Base-by-base conservation (phyloP, 148 eudicot species). In the Chenopodium quinoa region DNA sequence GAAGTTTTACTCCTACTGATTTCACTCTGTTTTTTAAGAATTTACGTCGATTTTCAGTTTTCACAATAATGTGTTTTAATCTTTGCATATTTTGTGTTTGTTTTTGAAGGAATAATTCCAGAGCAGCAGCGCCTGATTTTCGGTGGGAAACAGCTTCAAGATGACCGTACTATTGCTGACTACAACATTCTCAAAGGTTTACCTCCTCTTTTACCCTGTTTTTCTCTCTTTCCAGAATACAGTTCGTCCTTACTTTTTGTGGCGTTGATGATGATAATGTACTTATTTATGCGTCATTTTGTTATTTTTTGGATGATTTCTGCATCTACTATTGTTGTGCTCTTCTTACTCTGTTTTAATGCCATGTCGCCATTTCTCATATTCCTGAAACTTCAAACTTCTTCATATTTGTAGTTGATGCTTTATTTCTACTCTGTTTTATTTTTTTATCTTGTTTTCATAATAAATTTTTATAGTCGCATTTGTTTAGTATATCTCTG, bases 141-240 rank as follows among this genome's bases (percentile, higher is more conserved):
- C 63, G 9, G 37, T 16, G 76, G 76, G 11, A 74, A 74, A 40
- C 76, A 74, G 62, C 76, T 74, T 27, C 16, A 27, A 48, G 37
- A 74, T 50, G 76, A 16, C 37, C 37, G 37, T 0, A 74, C 76
- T 11, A 9, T 74, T 19, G 62, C 76, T 27, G 34, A 74, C 40
- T 74, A 50, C 60, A 74, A 74, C 62, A 50, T 74, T 27, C 62
- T 11, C 34, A 74, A 74, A 48, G 76, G 76, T 74, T 13, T 40
- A 66, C 7, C 23, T 73, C 32, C 20, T 14, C 20, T 56, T 40
- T 19, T 37, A 8, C 56, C 46, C 52, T 72, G 54, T 47, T 73
- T 74, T 4, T 27, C 11, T 6, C 13, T 25, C 4, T 5, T 12
- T 23, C 4, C 23, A 4, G 62, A 56, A 13, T 62, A 62, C 1